Conservation (phyloP, 2,329 filamentous ascomycete genomes). For the Cercospora zeina region DNA sequence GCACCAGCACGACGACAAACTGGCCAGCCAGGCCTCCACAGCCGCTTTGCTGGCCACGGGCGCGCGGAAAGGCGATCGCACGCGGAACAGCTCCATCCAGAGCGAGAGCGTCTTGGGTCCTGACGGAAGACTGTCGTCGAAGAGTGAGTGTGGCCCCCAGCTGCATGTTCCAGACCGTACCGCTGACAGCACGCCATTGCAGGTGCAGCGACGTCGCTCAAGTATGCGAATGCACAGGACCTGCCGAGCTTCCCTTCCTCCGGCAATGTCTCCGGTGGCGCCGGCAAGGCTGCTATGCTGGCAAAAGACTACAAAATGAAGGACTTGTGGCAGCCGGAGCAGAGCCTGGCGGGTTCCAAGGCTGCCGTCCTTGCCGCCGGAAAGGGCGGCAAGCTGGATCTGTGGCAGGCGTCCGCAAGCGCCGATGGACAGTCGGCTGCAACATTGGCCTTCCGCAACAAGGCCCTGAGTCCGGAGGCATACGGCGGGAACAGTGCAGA, state of each 20-base stretch:
- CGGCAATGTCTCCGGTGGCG: constrained; percentile 66
- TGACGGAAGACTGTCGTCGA: constrained; percentile 59
- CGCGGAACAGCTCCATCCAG: constrained; percentile 31
- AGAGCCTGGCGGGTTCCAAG: constrained; percentile 67
- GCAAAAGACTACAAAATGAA: constrained; percentile 63
- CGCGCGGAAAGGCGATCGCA: constrained; percentile 31
- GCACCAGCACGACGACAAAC: constrained; percentile 44
- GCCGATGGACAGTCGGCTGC: constrained; percentile 67
- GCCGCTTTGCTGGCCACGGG: constrained; percentile 61
- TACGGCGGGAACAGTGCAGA: constrained; percentile 53
- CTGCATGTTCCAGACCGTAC: background rate
- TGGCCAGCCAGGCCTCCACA: constrained; percentile 58
- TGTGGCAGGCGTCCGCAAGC: constrained; percentile 54
- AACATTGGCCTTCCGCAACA: constrained; percentile 63
- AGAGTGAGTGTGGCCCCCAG: constrained; percentile 47
- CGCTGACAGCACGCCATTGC: constrained; percentile 9
- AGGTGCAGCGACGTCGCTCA: constrained; percentile 64
- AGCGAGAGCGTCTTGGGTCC: constrained; percentile 47
- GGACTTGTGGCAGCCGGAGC: constrained; percentile 63
- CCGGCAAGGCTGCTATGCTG: constrained; percentile 59
- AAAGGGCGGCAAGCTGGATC: constrained; percentile 54
- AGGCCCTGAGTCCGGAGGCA: constrained; percentile 48
- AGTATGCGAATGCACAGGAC: constrained; percentile 70
- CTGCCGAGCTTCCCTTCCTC: constrained; percentile 76
- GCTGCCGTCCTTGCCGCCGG: constrained; percentile 68